phyloP scores from a whole-genome alignment of 768 basidiomycete genomes.

The Candolleomyces aberdarensis region DNA sequence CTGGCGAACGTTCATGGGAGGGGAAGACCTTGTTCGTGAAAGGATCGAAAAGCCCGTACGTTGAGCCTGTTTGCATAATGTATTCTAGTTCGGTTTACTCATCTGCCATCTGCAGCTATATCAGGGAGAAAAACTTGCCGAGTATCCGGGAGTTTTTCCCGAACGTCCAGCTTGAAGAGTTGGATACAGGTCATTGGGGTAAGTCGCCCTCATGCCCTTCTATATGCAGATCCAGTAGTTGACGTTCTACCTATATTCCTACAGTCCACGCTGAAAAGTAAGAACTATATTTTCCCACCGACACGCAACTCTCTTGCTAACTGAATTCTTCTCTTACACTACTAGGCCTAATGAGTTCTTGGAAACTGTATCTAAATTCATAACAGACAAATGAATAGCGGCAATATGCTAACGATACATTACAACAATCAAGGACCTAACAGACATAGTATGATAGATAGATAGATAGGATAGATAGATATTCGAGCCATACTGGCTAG shows the following conservation, averaged over 20 bases:
- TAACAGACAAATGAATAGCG: background rate
- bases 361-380: conserved; percentile 1
- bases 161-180: conserved; percentile 51
- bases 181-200: conserved; percentile 85
- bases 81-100: background rate
- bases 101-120: conserved; percentile 49
- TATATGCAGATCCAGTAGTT: background rate
- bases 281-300: background rate
- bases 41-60: conserved; percentile 69
- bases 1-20: conserved; percentile 50
- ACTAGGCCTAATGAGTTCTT: conserved; percentile 7
- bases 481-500: no score
- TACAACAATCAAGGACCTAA: no score
- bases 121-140: conserved; percentile 71
- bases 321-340: background rate
- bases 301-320: background rate
- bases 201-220: background rate
- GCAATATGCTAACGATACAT: no score
- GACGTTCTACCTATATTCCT: background rate
- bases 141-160: conserved; percentile 72
- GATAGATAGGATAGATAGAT: no score
- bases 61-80: conserved; percentile 4
- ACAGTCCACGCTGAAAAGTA: conserved; percentile 10
- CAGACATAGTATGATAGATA: no score
- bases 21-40: conserved; percentile 77